phyloP scores from a whole-genome alignment of 768 basidiomycete species.

The Tremella yokohamensis region DNA sequence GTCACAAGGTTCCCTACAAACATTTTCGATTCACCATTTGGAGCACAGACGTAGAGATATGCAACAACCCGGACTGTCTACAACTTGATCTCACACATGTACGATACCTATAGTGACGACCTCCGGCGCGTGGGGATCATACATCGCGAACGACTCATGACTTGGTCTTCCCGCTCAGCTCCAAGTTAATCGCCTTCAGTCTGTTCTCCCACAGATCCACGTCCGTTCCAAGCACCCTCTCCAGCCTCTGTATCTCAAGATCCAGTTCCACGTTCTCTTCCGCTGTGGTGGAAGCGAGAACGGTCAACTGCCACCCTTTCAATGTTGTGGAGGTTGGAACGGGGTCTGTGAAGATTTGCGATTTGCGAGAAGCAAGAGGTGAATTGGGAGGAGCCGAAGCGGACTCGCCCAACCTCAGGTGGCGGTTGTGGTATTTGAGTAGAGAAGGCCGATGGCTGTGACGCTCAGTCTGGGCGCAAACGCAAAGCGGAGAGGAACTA shows the following conservation, averaged over 20 bases:
- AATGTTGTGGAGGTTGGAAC: conserved; percentile 33
- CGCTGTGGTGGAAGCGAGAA: conserved; percentile 24
- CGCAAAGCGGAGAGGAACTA: conserved; percentile 9
- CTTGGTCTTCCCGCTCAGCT: conserved; percentile 52
- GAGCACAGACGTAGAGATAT: not conserved
- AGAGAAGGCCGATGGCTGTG: conserved; percentile 63
- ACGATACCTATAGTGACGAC: no score
- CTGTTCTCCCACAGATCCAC: conserved; percentile 71
- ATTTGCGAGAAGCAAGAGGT: conserved; percentile 16
- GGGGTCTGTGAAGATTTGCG: conserved; percentile 10
- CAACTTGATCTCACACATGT: not conserved
- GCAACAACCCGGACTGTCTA: not conserved
- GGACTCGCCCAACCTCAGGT: conserved; percentile 69
- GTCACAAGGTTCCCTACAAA: conserved; percentile 44
- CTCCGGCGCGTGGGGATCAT: no score
- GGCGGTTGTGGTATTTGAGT: conserved; percentile 81
- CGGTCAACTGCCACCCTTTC: conserved; percentile 43
- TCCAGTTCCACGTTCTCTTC: conserved; percentile 61
- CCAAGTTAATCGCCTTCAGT: conserved; percentile 61
- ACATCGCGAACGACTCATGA: no score
- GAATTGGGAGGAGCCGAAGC: conserved; percentile 15
- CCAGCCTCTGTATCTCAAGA: conserved; percentile 66
- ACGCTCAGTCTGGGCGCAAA: not conserved
- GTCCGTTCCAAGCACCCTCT: conserved; percentile 62
- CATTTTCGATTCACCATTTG: not conserved